Percentiles rank a stretch among this genome's conserved stretches.
These are phyloP conservation scores for Erythrobasidium hasegawianum DNA, from an alignment of 1,284 basidiomycete genomes.

Conservation along the genomic window DNA sequence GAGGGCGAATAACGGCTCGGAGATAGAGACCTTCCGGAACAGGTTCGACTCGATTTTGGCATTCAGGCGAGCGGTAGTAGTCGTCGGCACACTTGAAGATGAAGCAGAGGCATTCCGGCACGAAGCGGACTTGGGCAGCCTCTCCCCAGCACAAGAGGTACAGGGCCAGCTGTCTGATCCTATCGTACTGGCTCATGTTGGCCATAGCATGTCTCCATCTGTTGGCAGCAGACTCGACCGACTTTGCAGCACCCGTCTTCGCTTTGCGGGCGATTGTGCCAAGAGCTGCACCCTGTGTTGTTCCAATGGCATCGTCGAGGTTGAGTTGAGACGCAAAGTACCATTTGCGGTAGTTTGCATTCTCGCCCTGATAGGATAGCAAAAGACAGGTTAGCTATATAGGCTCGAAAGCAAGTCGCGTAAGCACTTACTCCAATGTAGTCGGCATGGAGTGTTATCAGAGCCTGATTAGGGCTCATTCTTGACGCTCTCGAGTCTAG, in stretches of 20 bases:
- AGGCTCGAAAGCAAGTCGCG: background rate
- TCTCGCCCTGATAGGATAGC: slow-evolving; percentile 50
- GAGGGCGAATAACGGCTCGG: slow-evolving; percentile 81
- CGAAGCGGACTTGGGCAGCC: slow-evolving; percentile 96
- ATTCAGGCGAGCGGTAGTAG: slow-evolving; percentile 98
- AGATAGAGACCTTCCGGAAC: slow-evolving; percentile 95
- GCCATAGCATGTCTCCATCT: slow-evolving; percentile 98
- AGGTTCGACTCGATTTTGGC: slow-evolving; percentile 86
- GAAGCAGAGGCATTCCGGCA: slow-evolving; percentile 95
- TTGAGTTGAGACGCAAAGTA: slow-evolving; percentile 99
- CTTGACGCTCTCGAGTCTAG: slow-evolving; percentile 94
- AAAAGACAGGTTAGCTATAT: background rate
- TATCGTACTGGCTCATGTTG: slow-evolving; percentile 97
- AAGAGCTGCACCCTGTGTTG: slow-evolving; percentile 73
- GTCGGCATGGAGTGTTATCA: slow-evolving; percentile 92
- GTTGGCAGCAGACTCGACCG: slow-evolving; percentile 77
- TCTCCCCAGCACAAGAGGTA: slow-evolving; percentile 98
- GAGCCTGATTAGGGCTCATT: slow-evolving; percentile 93
- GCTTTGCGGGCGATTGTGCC: slow-evolving; percentile 78
- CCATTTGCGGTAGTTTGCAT: slow-evolving; percentile 97
- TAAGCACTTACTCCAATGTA: slow-evolving; percentile 81
- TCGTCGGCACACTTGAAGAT: slow-evolving; percentile 99
- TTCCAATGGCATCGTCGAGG: slow-evolving; percentile 95
- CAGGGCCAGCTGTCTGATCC: slow-evolving; percentile 91
- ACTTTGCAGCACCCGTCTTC: slow-evolving; percentile 60